A percentile compares a stretch with the other conserved stretches of the same genome.
Evolutionary conservation across 2,329 filamentous ascomycete species (phyloP).

Genomic region (Cyanodermella asteris): DNA sequence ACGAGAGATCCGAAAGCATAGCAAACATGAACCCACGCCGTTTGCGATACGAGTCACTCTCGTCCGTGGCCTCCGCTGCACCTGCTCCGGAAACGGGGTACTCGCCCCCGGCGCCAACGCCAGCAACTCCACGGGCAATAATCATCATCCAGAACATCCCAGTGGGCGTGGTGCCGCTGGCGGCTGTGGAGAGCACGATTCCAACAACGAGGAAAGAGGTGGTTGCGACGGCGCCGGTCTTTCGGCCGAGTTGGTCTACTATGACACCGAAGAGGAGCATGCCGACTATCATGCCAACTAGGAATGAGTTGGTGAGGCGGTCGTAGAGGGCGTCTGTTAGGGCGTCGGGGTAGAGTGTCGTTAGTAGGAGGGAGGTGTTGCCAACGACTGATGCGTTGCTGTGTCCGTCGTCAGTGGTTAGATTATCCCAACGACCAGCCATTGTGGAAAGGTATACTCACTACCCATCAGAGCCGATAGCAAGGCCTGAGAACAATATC

Average conservation of each 20-base stretch:
- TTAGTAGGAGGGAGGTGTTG: too few species aligned
- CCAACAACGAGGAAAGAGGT: slow-evolving; percentile 25
- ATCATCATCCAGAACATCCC: slow-evolving; percentile 34
- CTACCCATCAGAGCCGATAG: too few species aligned
- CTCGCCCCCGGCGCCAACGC: slow-evolving; percentile 26
- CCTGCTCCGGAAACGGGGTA: slow-evolving; percentile 26
- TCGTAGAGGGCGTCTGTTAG: slow-evolving; percentile 29
- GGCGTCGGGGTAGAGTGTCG: too few species aligned
- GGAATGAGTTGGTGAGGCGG: slow-evolving; percentile 31
- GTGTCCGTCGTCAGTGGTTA: too few species aligned
- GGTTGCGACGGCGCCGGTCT: slow-evolving; percentile 23
- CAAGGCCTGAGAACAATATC: too few species aligned
- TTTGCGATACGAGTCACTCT: too few species aligned
- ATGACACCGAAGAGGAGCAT: slow-evolving; percentile 20
- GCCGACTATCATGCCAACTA: slow-evolving; percentile 31
- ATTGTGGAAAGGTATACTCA: too few species aligned
- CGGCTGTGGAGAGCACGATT: slow-evolving; percentile 21
- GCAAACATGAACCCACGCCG: too few species aligned
- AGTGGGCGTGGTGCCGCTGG: slow-evolving; percentile 21
- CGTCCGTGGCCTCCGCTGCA: slow-evolving; percentile 24
- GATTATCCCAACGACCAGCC: too few species aligned
- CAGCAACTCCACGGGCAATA: slow-evolving; percentile 25
- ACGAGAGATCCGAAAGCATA: too few species aligned
- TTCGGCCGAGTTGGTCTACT: slow-evolving; percentile 25
- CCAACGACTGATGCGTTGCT: too few species aligned